Base-by-base conservation (phyloP, 805 yeast genomes). In the Saturnispora quitensis region DNA sequence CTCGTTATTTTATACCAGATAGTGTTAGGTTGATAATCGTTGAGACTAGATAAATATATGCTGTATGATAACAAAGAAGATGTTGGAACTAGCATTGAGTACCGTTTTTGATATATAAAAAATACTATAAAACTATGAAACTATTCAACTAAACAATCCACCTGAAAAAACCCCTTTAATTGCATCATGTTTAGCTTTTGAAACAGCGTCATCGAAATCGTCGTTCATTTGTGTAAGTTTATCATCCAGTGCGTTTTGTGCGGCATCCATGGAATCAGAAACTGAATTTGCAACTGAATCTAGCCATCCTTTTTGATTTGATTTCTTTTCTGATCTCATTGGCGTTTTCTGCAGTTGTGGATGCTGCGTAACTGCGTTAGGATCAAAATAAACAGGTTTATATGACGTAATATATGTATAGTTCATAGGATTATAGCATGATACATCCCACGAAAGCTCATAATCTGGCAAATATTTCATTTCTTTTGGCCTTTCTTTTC, bases 401-500 rank as follows among this genome's bases (percentile, higher is more conserved):
- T 61, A 17, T 1, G 59, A 48, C 10, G 64, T 65, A 48, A 65
- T 52, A n/a, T 66, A 44, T 3, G 53, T 56, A 47, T 56, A 60
- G 45, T 69, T 69, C 8, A 59, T 58, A 5, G 71, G 65, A 50
- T 69, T 69, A 57, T 67, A 67, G 5, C 72, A 70, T 13, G 72
- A 68, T 2, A 66, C 56, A 67, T 71, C 52, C 76, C 78, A 55
- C 52, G 84, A 85, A 51, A 84, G 65, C 20, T 71, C 73, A 49
- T 82, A 77, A 58, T 87, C 95, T 27, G 54, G 56, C 18, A 38
- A 15, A 5, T 47, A 10, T 4, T 53, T 47, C 83, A 73, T 20
- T 4, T 45, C 74, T 69, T 44, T 47, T 1, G 84, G 80, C 56
- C 96, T 75, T 50, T 80, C 78, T 0, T 82, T 83, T 1, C 97